phyloP scores from a whole-genome alignment of 139 green algal species.

The Auxenochlorella pyrenoidosa region DNA sequence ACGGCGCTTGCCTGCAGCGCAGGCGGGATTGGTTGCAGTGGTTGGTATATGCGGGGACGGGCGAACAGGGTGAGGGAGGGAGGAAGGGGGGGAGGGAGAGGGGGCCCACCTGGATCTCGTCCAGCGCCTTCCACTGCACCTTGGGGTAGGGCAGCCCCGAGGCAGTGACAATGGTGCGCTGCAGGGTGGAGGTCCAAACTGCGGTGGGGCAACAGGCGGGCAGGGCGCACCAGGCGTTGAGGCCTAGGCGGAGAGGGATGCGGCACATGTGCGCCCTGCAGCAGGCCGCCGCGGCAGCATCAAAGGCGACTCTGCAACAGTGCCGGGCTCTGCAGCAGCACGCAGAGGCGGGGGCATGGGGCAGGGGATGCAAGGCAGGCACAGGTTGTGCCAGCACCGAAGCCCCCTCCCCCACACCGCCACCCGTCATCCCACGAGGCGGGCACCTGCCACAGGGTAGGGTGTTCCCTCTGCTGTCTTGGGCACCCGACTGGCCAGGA shows the following conservation, averaged over 20 bases:
- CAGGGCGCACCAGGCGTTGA: not conserved
- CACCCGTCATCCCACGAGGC: too few species aligned
- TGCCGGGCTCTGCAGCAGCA: too few species aligned
- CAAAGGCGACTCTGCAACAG: too few species aligned
- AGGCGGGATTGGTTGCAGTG: too few species aligned
- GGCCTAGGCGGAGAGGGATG: not conserved
- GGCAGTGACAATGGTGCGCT: slow-evolving; percentile 93
- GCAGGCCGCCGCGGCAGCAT: too few species aligned
- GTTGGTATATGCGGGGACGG: too few species aligned
- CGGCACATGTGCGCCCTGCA: too few species aligned
- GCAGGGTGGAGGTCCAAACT: slow-evolving; percentile 96
- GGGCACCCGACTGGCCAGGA: slow-evolving; percentile 71
- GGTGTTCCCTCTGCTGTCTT: slow-evolving; percentile 51
- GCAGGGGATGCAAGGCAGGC: not conserved
- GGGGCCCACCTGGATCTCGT: slow-evolving; percentile 79
- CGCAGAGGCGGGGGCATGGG: too few species aligned
- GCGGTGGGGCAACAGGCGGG: not conserved
- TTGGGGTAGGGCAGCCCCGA: slow-evolving; percentile 86
- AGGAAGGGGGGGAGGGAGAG: too few species aligned
- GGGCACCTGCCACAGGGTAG: slow-evolving; percentile 64
- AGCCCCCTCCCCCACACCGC: too few species aligned
- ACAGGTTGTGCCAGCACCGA: too few species aligned
- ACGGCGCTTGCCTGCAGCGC: too few species aligned
- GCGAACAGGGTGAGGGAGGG: not conserved
- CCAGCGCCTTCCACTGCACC: slow-evolving; percentile 91